A percentile compares a stretch with the other conserved stretches of the same genome.
These are phyloP conservation scores for Naematelia aurantialba DNA, from an alignment of 768 basidiomycete genomes.

Conservation along the genomic window DNA sequence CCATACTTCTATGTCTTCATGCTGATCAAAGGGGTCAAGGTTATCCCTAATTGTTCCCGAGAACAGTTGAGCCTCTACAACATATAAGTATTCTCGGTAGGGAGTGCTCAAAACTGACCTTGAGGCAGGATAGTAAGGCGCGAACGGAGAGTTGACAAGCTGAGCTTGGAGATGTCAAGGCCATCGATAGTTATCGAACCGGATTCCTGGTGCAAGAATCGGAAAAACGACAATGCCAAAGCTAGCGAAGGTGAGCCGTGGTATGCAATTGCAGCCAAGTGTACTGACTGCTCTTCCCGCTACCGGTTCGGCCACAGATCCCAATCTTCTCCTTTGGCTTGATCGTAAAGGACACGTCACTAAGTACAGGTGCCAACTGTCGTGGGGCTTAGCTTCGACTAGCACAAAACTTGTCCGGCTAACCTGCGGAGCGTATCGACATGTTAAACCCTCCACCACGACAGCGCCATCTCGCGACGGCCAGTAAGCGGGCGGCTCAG, in stretches of 20 bases:
- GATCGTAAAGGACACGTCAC: conserved; percentile 51
- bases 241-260: conserved; percentile 27
- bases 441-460: conserved; percentile 49
- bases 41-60: conserved; percentile 46
- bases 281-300: conserved; percentile 33
- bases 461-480: conserved; percentile 49
- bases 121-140: conserved; percentile 60
- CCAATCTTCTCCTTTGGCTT: conserved; percentile 52
- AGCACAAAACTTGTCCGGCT: neutral
- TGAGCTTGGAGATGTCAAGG: conserved; percentile 50
- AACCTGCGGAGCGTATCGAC: conserved; percentile 47
- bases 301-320: conserved; percentile 49
- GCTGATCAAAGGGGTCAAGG: conserved; percentile 43
- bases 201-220: conserved; percentile 51
- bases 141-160: conserved; percentile 58
- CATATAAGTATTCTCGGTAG: conserved; percentile 1
- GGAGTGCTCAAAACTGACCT: conserved; percentile 19
- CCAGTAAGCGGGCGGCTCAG: conserved; percentile 53
- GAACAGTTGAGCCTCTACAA: conserved; percentile 41
- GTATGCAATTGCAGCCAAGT: neutral
- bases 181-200: conserved; percentile 53
- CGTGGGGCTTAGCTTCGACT: neutral
- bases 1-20: conserved; percentile 34
- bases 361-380: conserved; percentile 50
- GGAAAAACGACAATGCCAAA: conserved; percentile 53